phyloP scores from a whole-genome alignment of 2,329 filamentous ascomycete species.

The Beauveria pseudobassiana region DNA sequence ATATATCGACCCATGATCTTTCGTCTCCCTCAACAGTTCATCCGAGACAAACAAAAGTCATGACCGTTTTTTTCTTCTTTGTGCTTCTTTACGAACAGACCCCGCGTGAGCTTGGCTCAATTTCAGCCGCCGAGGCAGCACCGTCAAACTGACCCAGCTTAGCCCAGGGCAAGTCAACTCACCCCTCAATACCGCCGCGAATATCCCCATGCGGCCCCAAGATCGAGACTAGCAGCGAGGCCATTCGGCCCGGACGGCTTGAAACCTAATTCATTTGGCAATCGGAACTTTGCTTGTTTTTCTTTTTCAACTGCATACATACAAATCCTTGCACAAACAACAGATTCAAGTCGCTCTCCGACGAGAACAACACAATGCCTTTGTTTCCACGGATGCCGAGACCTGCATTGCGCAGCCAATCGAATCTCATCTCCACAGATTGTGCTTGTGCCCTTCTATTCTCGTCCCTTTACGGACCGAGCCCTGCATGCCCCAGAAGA shows the following conservation, averaged over 20 bases:
- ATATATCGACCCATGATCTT: neutral
- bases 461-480: neutral
- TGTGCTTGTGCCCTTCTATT: neutral
- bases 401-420: neutral
- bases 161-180: neutral
- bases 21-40: neutral
- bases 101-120: neutral
- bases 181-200: slow-evolving; percentile 9
- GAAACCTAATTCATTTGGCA: neutral
- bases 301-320: too few species aligned
- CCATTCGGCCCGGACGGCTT: slow-evolving; percentile 2
- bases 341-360: neutral
- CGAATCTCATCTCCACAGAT: neutral
- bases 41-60: neutral
- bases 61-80: neutral
- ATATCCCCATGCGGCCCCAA: slow-evolving; percentile 8
- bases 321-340: neutral
- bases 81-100: neutral
- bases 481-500: neutral
- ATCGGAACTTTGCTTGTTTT: too few species aligned
- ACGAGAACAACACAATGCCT: neutral
- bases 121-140: neutral
- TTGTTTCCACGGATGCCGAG: neutral
- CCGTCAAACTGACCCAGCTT: neutral
- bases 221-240: neutral